Percentiles rank a stretch among this genome's conserved stretches.
Evolutionary conservation across 148 eudicot genomes (phyloP).

Genomic region (Gaultheria prostrata): DNA sequence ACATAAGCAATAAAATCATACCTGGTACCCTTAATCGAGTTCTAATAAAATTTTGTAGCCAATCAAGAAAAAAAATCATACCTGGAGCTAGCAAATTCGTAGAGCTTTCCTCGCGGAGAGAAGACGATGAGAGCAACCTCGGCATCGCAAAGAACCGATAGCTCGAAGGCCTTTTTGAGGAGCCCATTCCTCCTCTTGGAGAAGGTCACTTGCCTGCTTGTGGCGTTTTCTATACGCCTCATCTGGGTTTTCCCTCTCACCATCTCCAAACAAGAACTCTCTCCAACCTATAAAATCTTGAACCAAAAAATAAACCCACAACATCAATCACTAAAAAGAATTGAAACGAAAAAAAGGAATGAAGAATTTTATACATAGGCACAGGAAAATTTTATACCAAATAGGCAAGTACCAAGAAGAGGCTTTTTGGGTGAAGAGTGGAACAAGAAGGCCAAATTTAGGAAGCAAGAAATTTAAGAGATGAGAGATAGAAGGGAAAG

Average conservation of each 20-base stretch:
- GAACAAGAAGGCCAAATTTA: background rate
- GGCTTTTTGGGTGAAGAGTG: background rate
- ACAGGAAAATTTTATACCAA: background rate
- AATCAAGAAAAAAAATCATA: background rate
- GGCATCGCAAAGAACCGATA: constrained; percentile 48
- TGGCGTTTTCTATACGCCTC: constrained; percentile 65
- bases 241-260: constrained; percentile 59
- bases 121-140: constrained; percentile 53
- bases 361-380: background rate
- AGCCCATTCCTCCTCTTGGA: constrained; percentile 46
- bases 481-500: background rate
- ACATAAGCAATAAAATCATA: too few relatives aligned
- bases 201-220: constrained; percentile 60
- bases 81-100: constrained; percentile 54
- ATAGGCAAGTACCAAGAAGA: background rate
- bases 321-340: background rate
- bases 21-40: too few relatives aligned
- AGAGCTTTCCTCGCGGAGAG: constrained; percentile 56
- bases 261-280: constrained; percentile 19
- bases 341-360: background rate
- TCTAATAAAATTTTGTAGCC: too few relatives aligned
- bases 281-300: background rate
- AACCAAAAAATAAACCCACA: background rate
- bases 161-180: constrained; percentile 47
- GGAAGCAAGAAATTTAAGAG: background rate